Conservation (phyloP, 768 basidiomycete genomes). For the Psilocybe subaeruginosa region DNA sequence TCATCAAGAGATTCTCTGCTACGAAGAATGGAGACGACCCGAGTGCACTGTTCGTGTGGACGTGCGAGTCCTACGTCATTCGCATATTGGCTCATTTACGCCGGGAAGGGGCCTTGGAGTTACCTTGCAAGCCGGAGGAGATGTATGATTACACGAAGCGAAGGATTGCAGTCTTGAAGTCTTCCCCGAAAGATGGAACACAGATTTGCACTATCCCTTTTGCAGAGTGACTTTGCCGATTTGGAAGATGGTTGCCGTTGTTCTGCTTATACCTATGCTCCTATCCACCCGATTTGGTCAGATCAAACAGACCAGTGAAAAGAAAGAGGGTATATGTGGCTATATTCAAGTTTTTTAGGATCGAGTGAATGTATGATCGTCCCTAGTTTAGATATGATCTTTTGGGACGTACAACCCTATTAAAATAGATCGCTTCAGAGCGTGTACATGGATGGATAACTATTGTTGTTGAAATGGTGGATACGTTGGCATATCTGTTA, state of each 20-base stretch:
- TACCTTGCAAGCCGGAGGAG: constrained; percentile 3
- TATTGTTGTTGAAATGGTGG: constrained; percentile 18
- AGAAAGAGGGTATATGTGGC: background rate
- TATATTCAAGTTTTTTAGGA: background rate
- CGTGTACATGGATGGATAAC: background rate
- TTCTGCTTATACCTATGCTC: background rate
- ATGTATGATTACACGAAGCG: constrained; percentile 1
- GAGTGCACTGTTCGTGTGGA: constrained; percentile 5
- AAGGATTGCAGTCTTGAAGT: constrained; percentile 4
- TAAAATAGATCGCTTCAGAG: background rate
- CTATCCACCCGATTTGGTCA: background rate
- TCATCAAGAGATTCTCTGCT: constrained; percentile 3
- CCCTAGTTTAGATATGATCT: background rate
- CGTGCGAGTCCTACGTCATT: constrained; percentile 6
- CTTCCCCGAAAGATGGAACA: background rate
- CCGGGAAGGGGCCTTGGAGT: background rate
- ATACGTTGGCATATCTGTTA: constrained; percentile 10
- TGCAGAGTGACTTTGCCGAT: background rate
- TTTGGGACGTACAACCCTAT: background rate
- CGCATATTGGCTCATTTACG: background rate
- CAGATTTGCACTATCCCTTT: background rate
- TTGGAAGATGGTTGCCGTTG: background rate
- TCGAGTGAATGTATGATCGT: background rate
- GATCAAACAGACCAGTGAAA: background rate
- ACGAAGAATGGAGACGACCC: constrained; percentile 2